Percentiles rank a stretch among this genome's conserved stretches.
Evolutionary conservation across 129 eudicot species (phyloP).

Genomic region (Kitagawia praeruptora): DNA sequence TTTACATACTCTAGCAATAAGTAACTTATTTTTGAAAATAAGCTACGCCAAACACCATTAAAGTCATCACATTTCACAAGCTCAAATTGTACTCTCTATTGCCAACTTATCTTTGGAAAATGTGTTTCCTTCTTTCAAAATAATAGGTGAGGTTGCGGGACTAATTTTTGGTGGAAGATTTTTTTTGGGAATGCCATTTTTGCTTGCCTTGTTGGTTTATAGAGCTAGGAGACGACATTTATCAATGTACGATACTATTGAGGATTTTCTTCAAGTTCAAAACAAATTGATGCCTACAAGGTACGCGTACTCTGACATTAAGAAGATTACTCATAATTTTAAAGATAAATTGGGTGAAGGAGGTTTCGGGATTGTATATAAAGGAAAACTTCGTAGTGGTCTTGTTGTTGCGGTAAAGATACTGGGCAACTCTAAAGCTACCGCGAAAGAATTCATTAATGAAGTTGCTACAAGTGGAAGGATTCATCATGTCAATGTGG

Average conservation of each 20-base stretch:
- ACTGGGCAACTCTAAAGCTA: neutral
- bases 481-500: slow-evolving; percentile 2
- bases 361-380: neutral
- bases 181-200: neutral
- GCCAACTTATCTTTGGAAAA: neutral
- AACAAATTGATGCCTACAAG: neutral
- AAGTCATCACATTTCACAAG: neutral
- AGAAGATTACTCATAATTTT: neutral
- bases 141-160: neutral
- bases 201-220: neutral
- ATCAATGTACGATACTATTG: neutral
- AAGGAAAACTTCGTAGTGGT: slow-evolving; percentile 4
- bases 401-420: neutral
- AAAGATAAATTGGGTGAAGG: neutral
- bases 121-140: neutral
- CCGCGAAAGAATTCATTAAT: neutral
- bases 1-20: too few relatives aligned
- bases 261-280: neutral
- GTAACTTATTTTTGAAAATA: too few relatives aligned
- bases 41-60: too few relatives aligned
- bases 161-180: neutral
- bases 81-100: neutral
- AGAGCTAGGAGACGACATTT: neutral
- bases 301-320: neutral
- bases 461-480: neutral